These are phyloP conservation scores for Diutina sp. DNA, from an alignment of 1,139 yeast species.

Conservation along the genomic window DNA sequence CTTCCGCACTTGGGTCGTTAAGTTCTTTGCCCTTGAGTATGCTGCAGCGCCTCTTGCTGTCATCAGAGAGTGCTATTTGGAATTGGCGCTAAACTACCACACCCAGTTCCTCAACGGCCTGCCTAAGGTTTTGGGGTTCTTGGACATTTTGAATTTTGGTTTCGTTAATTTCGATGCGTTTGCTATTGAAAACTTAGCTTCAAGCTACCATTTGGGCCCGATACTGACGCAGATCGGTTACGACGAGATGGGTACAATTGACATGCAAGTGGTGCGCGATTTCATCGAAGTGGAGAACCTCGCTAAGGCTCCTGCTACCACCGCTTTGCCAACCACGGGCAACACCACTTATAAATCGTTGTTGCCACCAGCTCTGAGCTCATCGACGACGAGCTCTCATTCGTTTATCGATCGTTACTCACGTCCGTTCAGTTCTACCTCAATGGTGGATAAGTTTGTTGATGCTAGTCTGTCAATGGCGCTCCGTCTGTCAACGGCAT, in stretches of 20 bases:
- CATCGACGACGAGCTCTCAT: background rate
- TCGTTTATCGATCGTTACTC: background rate
- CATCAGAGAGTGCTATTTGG: conserved; percentile 40
- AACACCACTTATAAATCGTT: background rate
- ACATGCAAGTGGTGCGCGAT: background rate
- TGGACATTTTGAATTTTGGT: conserved; percentile 56
- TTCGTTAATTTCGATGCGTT: conserved; percentile 21
- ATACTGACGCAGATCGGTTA: background rate
- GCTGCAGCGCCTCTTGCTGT: conserved; percentile 52
- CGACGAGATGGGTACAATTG: background rate
- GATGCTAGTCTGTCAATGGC: background rate
- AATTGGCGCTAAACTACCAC: conserved; percentile 33
- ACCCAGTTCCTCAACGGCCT: conserved; percentile 35
- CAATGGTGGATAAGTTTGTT: background rate
- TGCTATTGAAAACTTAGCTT: background rate
- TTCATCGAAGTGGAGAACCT: background rate
- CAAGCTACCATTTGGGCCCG: background rate
- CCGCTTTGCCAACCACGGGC: background rate
- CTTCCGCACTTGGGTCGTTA: conserved; percentile 50
- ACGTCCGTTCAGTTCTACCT: background rate
- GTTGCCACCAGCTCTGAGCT: background rate
- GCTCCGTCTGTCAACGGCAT: background rate
- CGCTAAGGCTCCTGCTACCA: background rate
- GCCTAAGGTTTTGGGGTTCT: conserved; percentile 51
- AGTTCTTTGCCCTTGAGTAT: conserved; percentile 60